Evolutionary conservation across 2,329 filamentous ascomycete species (phyloP).

Genomic region (Juglanconis sp.): DNA sequence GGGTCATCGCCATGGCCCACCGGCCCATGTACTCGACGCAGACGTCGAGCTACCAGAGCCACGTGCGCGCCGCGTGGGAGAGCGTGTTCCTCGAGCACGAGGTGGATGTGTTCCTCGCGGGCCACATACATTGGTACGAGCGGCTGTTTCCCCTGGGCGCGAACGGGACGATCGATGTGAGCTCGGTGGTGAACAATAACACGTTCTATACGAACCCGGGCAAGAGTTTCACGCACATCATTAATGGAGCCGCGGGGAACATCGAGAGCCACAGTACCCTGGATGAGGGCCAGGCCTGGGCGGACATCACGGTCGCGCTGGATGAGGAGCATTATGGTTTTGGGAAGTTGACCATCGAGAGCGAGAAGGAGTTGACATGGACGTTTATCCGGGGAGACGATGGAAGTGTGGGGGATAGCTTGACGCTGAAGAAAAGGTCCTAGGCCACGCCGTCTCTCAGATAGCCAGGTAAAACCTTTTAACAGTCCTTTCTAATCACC

Average conservation of each 20-base stretch:
- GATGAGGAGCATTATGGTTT: constrained; percentile 46
- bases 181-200: constrained; percentile 42
- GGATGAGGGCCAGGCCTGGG: constrained; percentile 26
- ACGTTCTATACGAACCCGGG: constrained; percentile 47
- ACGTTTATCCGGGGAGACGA: constrained; percentile 40
- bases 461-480: neutral
- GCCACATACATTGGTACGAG: constrained; percentile 25
- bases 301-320: constrained; percentile 42
- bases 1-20: constrained; percentile 48
- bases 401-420: constrained; percentile 35
- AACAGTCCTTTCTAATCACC: neutral
- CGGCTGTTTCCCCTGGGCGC: constrained; percentile 19
- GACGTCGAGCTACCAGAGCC: constrained; percentile 39
- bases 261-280: constrained; percentile 46
- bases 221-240: constrained; percentile 45
- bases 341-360: constrained; percentile 39
- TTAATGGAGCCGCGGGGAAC: constrained; percentile 53
- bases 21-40: constrained; percentile 45
- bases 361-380: constrained; percentile 17
- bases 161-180: constrained; percentile 36
- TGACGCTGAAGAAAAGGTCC: constrained; percentile 25
- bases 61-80: constrained; percentile 45
- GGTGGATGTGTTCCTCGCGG: constrained; percentile 44
- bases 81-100: constrained; percentile 39
- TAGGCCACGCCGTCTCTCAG: neutral